These are phyloP conservation scores for Diaporthe eres DNA, from an alignment of 2,329 filamentous ascomycete genomes.

Conservation along the genomic window DNA sequence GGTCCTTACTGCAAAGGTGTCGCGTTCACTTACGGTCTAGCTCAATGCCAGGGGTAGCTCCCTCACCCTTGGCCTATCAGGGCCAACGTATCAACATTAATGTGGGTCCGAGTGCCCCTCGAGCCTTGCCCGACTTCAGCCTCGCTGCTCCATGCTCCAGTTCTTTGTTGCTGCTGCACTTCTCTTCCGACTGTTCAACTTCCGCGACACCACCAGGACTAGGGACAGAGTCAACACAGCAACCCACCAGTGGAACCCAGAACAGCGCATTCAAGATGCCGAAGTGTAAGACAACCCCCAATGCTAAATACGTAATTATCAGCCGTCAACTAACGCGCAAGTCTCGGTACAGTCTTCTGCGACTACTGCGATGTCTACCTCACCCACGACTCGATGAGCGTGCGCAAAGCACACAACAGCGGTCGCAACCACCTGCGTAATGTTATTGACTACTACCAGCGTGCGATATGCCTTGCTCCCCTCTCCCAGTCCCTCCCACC, in stretches of 20 bases:
- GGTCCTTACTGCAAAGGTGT: constrained; percentile 37
- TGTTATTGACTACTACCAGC: constrained; percentile 98
- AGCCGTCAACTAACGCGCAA: constrained; percentile 40
- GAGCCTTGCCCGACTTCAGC: constrained; percentile 36
- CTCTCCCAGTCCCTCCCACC: constrained; percentile 1
- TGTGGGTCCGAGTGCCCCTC: constrained; percentile 3
- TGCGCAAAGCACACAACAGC: constrained; percentile 98
- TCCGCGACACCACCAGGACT: constrained; percentile 29
- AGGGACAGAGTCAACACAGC: constrained; percentile 24
- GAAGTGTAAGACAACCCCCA: constrained; percentile 76
- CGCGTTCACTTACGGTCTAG: constrained; percentile 37
- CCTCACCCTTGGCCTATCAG: neutral
- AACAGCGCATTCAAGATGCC: constrained; percentile 74
- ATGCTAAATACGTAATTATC: constrained; percentile 44
- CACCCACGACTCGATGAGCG: constrained; percentile 99
- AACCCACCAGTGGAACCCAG: constrained; percentile 12
- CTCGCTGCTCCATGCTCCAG: constrained; percentile 28
- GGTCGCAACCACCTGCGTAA: constrained; percentile 97
- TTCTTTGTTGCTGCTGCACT: constrained; percentile 36
- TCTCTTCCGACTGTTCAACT: neutral
- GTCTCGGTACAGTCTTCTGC: constrained; percentile 77
- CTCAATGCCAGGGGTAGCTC: constrained; percentile 35
- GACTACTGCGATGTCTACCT: constrained; percentile 99
- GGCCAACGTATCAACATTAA: neutral
- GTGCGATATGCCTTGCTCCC: constrained; percentile 61